phyloP scores from a whole-genome alignment of 2,329 filamentous ascomycete species.

The Pseudocercospora vitis region DNA sequence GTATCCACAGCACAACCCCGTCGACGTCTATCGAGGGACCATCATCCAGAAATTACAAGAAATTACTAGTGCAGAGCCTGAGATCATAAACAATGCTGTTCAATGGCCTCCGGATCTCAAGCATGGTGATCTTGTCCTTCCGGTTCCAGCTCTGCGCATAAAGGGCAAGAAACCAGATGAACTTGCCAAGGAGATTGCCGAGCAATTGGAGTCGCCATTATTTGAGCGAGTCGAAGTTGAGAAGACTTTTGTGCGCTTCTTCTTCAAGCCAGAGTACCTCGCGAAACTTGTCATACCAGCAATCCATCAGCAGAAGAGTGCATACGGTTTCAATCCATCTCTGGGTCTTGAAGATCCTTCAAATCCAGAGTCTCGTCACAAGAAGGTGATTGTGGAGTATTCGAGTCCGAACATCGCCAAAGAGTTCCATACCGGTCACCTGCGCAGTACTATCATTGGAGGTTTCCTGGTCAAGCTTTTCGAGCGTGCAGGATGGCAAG shows the following conservation, averaged over 20 bases:
- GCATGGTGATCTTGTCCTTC: conserved; percentile 77
- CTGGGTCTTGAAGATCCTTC: conserved; percentile 61
- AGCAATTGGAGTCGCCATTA: conserved; percentile 63
- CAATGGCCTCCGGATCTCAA: conserved; percentile 78
- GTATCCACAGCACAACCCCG: conserved; percentile 68
- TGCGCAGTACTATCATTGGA: conserved; percentile 75
- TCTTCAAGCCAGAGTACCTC: conserved; percentile 70
- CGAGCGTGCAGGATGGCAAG: conserved; percentile 67
- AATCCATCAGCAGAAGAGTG: conserved; percentile 61
- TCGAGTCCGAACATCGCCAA: conserved; percentile 86
- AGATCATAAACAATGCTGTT: conserved; percentile 71
- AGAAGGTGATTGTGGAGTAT: conserved; percentile 75
- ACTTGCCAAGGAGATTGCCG: conserved; percentile 55
- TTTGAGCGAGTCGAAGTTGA: conserved; percentile 67
- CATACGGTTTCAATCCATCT: conserved; percentile 64
- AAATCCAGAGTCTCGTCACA: conserved; percentile 61
- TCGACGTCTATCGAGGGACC: conserved; percentile 77
- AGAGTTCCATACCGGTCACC: conserved; percentile 73
- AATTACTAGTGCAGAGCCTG: conserved; percentile 68
- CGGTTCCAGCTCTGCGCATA: conserved; percentile 75
- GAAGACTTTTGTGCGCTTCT: conserved; percentile 75
- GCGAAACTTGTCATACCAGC: conserved; percentile 66
- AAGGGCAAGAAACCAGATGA: conserved; percentile 64
- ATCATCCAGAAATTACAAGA: conserved; percentile 67
- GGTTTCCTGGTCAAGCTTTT: conserved; percentile 71